Base-by-base conservation (phyloP, 2,329 filamentous ascomycete genomes). In the Monilinia laxa region DNA sequence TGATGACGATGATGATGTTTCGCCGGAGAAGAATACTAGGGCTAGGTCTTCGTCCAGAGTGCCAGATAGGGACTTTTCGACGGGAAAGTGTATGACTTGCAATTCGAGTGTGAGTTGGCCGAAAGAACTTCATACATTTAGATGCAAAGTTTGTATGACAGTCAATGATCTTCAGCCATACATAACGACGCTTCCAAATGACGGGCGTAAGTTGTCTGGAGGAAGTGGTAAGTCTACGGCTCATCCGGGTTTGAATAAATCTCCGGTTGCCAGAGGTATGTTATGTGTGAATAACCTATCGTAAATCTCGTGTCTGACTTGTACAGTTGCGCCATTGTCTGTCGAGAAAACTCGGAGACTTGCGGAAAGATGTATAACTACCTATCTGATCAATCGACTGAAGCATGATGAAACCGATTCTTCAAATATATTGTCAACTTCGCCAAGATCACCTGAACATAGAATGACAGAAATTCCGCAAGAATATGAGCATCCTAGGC, bases 81-180 rank as follows among this genome's bases (percentile, higher is more conserved):
- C 86, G 42, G 90, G 91, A 28, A 88, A 86, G 72, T 97, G 93
- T 76, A 93, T 94, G 85, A 93, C 92, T 45, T 97, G 93, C 77
- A 90, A 89, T 73, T 90, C 90, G 65, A 85, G 88, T 66, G 89
- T 96, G 70, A 85, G 90, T 66, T 96, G 92, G 89, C 92, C 92
- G 2, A 85, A 84, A 69, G 85, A 89, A 64, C 79, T 93, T 69
- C 85, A 85, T 47, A 85, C 89, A 49, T 96, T 95, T 77, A 85
- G 92, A 72, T 97, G 93, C 77, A 90, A 90, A 53, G 89, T 91
- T 65, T 97, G 93, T 77, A 80, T 91, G 73, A 95, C 90, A 23
- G 87, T 97, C 75, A 96, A 96, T 75, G 92, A 96, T 75, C 78
- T 96, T 63, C 82, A 84, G 68, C 82, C 83, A 53, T 67, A 76